Conservation (phyloP, 2,329 filamentous ascomycete species). For the Colletotrichum sp. region DNA sequence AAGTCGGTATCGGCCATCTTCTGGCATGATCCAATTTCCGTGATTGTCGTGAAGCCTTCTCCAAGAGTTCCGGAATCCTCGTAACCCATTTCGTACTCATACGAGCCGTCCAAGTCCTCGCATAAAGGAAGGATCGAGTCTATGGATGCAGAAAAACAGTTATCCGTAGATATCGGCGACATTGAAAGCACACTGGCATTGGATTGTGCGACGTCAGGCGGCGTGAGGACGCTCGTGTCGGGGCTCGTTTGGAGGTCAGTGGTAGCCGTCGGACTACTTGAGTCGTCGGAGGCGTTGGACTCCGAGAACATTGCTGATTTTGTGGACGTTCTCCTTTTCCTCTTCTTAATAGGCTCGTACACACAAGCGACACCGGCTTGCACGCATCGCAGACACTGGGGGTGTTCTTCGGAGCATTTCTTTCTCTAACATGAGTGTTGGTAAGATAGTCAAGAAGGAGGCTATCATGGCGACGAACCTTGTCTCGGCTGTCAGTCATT, state of each 20-base stretch:
- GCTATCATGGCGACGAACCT: not conserved
- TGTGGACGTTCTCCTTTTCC: slow-evolving; percentile 14
- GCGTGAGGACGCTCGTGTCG: slow-evolving; percentile 3
- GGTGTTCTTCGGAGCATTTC: slow-evolving; percentile 22
- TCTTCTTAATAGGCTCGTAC: slow-evolving; percentile 23
- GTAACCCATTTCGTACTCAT: not conserved
- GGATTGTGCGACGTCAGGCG: not conserved
- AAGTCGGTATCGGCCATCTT: not conserved
- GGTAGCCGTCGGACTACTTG: not conserved
- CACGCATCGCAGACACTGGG: slow-evolving; percentile 19
- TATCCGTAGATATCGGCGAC: not conserved
- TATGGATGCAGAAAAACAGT: not conserved
- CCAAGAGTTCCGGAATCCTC: not conserved
- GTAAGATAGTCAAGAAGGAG: not conserved
- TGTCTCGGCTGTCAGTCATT: slow-evolving; percentile 14
- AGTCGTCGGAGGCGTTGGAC: not conserved
- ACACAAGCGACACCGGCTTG: slow-evolving; percentile 18
- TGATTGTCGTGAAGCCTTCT: not conserved
- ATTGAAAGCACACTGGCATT: not conserved
- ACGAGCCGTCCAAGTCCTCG: not conserved
- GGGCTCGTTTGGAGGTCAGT: slow-evolving; percentile 4
- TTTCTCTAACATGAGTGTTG: slow-evolving; percentile 10
- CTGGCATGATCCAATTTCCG: not conserved
- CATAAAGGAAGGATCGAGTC: not conserved
- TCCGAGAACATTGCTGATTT: not conserved